A percentile compares a stretch with the other conserved stretches of the same genome.
These are phyloP conservation scores for Claviceps spartinae DNA, from an alignment of 2,329 filamentous ascomycete species.

Conservation along the genomic window DNA sequence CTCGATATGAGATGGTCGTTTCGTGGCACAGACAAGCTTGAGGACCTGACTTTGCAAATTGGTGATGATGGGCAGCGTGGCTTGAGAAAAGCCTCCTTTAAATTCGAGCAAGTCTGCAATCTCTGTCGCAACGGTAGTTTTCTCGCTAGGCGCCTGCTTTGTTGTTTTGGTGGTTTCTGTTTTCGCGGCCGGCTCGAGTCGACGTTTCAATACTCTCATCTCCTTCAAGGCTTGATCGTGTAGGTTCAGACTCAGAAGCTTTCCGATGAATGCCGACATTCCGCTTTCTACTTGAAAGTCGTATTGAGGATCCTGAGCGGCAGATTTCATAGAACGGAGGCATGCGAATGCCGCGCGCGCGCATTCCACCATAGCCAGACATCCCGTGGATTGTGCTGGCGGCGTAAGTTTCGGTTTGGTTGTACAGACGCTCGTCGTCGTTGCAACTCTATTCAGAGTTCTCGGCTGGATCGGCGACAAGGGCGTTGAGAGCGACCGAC, in stretches of 20 bases:
- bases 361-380: slow-evolving; percentile 52
- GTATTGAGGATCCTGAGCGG: slow-evolving; percentile 39
- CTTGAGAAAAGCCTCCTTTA: slow-evolving; percentile 27
- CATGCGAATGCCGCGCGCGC: slow-evolving; percentile 53
- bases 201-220: slow-evolving; percentile 49
- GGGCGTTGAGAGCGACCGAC: slow-evolving; percentile 43
- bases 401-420: slow-evolving; percentile 19
- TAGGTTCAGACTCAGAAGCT: slow-evolving; percentile 49
- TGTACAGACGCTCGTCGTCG: slow-evolving; percentile 29
- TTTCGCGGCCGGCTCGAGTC: slow-evolving; percentile 32
- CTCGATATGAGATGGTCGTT: slow-evolving; percentile 46
- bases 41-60: slow-evolving; percentile 52
- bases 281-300: slow-evolving; percentile 59
- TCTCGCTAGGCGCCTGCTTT: slow-evolving; percentile 16
- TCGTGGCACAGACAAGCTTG: slow-evolving; percentile 45
- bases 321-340: slow-evolving; percentile 43
- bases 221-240: slow-evolving; percentile 59
- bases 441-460: slow-evolving; percentile 45
- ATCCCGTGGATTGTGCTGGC: slow-evolving; percentile 26
- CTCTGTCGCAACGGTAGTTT: slow-evolving; percentile 16
- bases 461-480: slow-evolving; percentile 49
- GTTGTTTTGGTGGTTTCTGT: slow-evolving; percentile 18
- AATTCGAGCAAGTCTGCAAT: slow-evolving; percentile 52
- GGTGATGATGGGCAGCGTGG: slow-evolving; percentile 41
- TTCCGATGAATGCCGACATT: slow-evolving; percentile 55